Base-by-base conservation (phyloP, 2,329 filamentous ascomycete genomes). In the Pseudohalonectria lignicola region DNA sequence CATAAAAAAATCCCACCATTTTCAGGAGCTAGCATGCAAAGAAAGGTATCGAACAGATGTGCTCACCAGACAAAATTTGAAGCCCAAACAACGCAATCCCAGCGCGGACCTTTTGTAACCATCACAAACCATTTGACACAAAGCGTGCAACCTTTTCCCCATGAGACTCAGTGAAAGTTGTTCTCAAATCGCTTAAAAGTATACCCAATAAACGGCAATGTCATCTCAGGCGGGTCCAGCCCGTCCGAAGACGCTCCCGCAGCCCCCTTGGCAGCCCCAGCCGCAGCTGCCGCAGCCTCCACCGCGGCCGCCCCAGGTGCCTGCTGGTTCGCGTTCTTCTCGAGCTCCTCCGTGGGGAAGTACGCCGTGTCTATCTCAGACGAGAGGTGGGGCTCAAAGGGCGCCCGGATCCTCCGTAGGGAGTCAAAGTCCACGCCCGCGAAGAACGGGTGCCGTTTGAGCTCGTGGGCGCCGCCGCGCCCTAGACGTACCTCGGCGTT, bases 381-480 rank as follows among this genome's bases (percentile, higher is more conserved):
- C 48, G 74, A 69, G 41, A 86, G 66, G 54, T 79, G 79, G 1
- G 82, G 82, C 59, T 86, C 80, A 51, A 86, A 86, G 1, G 82
- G 82, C 29, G 82, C 82, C 38, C 79, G 76, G 50, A 86, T 86
- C 44, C 72, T 71, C 47, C 82, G 77, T 41, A 86, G 64, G 43
- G 74, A 73, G 43, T 83, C 77, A 70, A 81, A 86, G 41, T 82
- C 74, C 12, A 86, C 82, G 42, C 82, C 81, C 34, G 75, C 74
- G 74, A 86, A 86, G 67, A 86, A 86, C 5, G 79, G 75, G 55
- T 86, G 82, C 45, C 67, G 67, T 59, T 83, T 86, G 57, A 86
- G 82, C 53, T 85, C 79, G 31, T 69, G 68, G 21, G 79, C 79
- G 43, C 79, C 79, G 41, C 75, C 72, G 44, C 76, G 74, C 42